These are phyloP conservation scores for Melampsora occidentalis DNA, from an alignment of 1,284 basidiomycete genomes.

Conservation along the genomic window DNA sequence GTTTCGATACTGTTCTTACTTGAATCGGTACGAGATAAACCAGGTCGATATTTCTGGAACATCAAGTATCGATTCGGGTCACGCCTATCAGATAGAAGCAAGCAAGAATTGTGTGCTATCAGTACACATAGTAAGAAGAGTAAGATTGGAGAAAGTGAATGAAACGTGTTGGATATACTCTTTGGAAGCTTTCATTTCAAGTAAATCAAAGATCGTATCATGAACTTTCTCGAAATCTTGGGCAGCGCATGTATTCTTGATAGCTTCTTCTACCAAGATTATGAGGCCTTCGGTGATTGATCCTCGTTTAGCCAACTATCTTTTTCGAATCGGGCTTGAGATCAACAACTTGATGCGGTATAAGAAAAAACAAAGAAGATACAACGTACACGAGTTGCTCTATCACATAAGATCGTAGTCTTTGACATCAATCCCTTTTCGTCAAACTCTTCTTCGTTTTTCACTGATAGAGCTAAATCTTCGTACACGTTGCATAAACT, in stretches of 20 bases:
- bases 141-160: neutral
- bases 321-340: neutral
- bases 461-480: conserved; percentile 28
- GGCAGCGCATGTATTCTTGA: conserved; percentile 15
- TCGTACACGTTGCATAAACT: conserved; percentile 41
- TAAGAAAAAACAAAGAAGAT: neutral
- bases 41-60: conserved; percentile 6
- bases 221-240: conserved; percentile 28
- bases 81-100: neutral
- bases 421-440: conserved; percentile 25
- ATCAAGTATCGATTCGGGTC: neutral
- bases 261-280: conserved; percentile 1
- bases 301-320: conserved; percentile 31
- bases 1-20: conserved; percentile 2
- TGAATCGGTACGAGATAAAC: neutral
- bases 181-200: conserved; percentile 24
- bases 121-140: neutral
- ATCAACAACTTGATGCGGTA: neutral
- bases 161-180: neutral
- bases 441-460: conserved; percentile 8
- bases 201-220: conserved; percentile 20
- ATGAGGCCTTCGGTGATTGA: conserved; percentile 13
- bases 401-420: conserved; percentile 31
- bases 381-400: conserved; percentile 18
- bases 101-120: neutral